Evolutionary conservation across 495 filamentous ascomycete species (phyloP).

Genomic region (Entonaema liquescens): DNA sequence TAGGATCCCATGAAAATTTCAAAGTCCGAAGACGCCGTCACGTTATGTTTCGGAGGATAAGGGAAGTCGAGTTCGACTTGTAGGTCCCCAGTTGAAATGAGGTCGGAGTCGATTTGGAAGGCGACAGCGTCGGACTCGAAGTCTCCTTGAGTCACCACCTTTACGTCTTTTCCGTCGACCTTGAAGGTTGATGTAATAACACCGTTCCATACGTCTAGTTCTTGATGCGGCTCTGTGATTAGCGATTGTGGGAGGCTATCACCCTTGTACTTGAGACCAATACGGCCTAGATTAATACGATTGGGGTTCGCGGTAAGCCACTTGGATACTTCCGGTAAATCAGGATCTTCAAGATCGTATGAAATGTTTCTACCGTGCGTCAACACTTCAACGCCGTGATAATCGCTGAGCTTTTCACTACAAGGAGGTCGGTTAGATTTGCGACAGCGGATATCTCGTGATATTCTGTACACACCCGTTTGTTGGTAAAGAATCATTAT

Average conservation of each 20-base stretch:
- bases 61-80: slow-evolving; percentile 54
- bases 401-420: slow-evolving; percentile 38
- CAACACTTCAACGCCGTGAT: slow-evolving; percentile 44
- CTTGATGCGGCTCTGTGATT: slow-evolving; percentile 38
- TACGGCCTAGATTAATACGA: slow-evolving; percentile 55
- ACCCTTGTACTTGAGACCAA: slow-evolving; percentile 55
- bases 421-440: not conserved
- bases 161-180: slow-evolving; percentile 40
- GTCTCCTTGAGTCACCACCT: slow-evolving; percentile 48
- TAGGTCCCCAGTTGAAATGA: slow-evolving; percentile 43
- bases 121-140: slow-evolving; percentile 50
- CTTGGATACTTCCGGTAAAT: slow-evolving; percentile 48
- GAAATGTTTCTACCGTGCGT: slow-evolving; percentile 52
- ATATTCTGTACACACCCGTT: slow-evolving; percentile 19
- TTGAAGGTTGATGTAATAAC: slow-evolving; percentile 49
- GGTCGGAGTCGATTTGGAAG: slow-evolving; percentile 47
- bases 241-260: slow-evolving; percentile 42
- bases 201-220: slow-evolving; percentile 52
- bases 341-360: slow-evolving; percentile 53
- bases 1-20: slow-evolving; percentile 50
- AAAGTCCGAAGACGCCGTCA: slow-evolving; percentile 28
- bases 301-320: slow-evolving; percentile 56
- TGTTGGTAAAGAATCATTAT: slow-evolving; percentile 53
- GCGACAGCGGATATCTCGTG: not conserved
- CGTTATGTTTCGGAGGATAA: slow-evolving; percentile 50